These are phyloP conservation scores for Xylaria bambusicola DNA, from an alignment of 495 filamentous ascomycete genomes.

Conservation along the genomic window DNA sequence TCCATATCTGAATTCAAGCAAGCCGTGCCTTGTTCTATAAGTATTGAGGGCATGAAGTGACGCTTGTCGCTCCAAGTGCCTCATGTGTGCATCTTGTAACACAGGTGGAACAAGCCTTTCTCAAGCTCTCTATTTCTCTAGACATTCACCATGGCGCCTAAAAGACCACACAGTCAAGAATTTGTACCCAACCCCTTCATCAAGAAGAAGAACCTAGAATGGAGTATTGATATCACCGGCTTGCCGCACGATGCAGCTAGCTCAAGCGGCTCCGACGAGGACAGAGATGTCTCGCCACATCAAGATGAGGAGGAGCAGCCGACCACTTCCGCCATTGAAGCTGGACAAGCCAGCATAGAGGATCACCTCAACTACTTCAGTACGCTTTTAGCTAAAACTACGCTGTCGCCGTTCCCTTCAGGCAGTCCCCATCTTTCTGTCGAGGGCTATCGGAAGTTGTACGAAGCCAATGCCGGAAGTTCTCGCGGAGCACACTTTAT, in stretches of 20 bases:
- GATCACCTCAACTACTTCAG: slow-evolving; percentile 59
- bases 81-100: too few species aligned
- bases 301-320: slow-evolving; percentile 4
- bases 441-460: slow-evolving; percentile 52
- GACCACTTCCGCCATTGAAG: slow-evolving; percentile 55
- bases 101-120: too few species aligned
- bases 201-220: slow-evolving; percentile 38
- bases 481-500: slow-evolving; percentile 60
- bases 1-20: too few species aligned
- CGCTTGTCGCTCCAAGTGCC: too few species aligned
- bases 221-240: slow-evolving; percentile 29
- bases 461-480: slow-evolving; percentile 48
- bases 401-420: slow-evolving; percentile 27
- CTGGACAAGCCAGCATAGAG: slow-evolving; percentile 52
- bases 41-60: too few species aligned
- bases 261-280: slow-evolving; percentile 17
- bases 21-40: too few species aligned
- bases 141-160: slow-evolving; percentile 23
- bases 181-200: slow-evolving; percentile 34
- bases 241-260: slow-evolving; percentile 14
- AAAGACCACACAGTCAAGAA: slow-evolving; percentile 19
- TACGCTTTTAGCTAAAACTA: slow-evolving; percentile 38
- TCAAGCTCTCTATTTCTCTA: too few species aligned
- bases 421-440: slow-evolving; percentile 44
- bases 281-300: background rate